Conservation (phyloP, 192 early-diverging fungal species). For the Physocladia obscura region DNA sequence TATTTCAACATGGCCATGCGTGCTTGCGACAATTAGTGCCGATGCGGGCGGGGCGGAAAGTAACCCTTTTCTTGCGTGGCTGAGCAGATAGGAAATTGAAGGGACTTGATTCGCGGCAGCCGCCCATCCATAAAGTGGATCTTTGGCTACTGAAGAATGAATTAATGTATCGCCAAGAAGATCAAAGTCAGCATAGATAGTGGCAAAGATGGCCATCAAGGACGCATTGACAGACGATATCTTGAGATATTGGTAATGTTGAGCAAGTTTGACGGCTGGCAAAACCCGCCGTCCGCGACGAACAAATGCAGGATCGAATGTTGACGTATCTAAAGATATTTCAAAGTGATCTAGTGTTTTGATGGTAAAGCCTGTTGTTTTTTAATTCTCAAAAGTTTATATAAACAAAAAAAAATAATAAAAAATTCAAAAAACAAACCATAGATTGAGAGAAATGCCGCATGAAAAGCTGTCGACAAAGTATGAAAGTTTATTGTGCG, state of each 20-base stretch:
- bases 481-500: constrained; percentile 17
- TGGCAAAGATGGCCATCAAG: constrained; percentile 1
- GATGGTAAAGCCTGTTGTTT: no score
- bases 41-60: constrained; percentile 12
- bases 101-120: not conserved
- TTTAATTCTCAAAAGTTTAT: no score
- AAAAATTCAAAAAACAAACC: no score
- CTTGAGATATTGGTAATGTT: not conserved
- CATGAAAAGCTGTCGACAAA: not conserved
- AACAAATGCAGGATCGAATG: not conserved
- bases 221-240: not conserved
- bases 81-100: not conserved
- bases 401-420: no score
- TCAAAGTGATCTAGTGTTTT: constrained; percentile 27
- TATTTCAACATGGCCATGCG: not conserved
- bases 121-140: constrained; percentile 18
- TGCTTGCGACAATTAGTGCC: constrained; percentile 1
- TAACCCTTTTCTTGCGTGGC: not conserved
- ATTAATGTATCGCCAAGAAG: not conserved
- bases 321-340: not conserved
- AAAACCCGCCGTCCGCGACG: not conserved
- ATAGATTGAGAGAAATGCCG: constrained; percentile 11
- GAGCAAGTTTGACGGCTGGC: constrained; percentile 10
- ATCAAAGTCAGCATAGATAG: not conserved
- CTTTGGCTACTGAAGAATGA: not conserved